Evolutionary conservation across 306 rosid species (phyloP).

Genomic region (Coriaria nepalensis): DNA sequence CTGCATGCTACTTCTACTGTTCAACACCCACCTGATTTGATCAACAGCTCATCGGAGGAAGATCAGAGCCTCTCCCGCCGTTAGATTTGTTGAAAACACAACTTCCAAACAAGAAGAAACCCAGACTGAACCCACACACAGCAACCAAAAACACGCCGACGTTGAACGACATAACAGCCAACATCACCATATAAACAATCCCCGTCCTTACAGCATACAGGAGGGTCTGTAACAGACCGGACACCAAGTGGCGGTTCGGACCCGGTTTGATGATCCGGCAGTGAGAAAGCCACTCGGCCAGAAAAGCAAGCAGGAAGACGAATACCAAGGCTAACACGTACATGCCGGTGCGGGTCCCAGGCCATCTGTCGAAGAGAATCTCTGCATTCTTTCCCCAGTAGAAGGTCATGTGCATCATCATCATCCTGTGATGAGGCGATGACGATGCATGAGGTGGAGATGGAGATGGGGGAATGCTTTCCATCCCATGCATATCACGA

Average conservation of each 20-base stretch:
- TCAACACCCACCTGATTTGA: not conserved
- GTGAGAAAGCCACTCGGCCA: constrained; percentile 42
- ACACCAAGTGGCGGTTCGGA: constrained; percentile 10
- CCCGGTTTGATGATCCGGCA: constrained; percentile 32
- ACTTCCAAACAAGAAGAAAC: constrained; percentile 46
- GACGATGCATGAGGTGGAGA: not conserved
- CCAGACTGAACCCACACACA: constrained; percentile 51
- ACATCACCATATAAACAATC: constrained; percentile 58
- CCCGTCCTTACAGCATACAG: constrained; percentile 45
- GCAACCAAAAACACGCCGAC: constrained; percentile 59
- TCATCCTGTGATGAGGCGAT: constrained; percentile 13
- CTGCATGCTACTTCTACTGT: too few relatives aligned
- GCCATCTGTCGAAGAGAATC: constrained; percentile 59
- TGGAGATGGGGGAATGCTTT: constrained; percentile 12
- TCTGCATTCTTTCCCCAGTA: constrained; percentile 57
- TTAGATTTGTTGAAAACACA: constrained; percentile 22
- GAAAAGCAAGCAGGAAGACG: constrained; percentile 36
- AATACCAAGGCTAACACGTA: constrained; percentile 37
- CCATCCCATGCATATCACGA: constrained; percentile 13
- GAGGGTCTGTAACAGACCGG: constrained; percentile 41
- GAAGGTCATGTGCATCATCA: constrained; percentile 86
- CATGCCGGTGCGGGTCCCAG: constrained; percentile 42
- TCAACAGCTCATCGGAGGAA: constrained; percentile 48
- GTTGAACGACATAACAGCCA: constrained; percentile 82
- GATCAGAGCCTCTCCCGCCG: constrained; percentile 19